A percentile compares a stretch with the other conserved stretches of the same genome.
Conservation (phyloP, 2,329 filamentous ascomycete species). For the Pseudogymnoascus sp. region DNA sequence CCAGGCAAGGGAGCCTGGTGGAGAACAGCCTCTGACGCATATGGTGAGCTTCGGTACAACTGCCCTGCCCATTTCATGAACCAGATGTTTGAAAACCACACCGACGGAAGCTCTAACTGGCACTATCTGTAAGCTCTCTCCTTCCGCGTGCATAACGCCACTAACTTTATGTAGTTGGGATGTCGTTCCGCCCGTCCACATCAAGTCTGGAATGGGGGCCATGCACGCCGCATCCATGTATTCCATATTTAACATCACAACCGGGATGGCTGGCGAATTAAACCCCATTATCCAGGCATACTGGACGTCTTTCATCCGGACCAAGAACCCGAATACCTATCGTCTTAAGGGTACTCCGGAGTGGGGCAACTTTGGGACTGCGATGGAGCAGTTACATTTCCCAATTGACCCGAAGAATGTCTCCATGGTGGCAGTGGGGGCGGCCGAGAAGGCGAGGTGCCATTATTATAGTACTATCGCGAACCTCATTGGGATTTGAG, state of each 20-base stretch:
- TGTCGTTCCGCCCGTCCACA: constrained; percentile 49
- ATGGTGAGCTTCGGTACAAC: constrained; percentile 58
- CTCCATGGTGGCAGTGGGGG: constrained; percentile 36
- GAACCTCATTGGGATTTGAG: neutral
- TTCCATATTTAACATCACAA: constrained; percentile 62
- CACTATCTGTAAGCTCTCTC: constrained; percentile 47
- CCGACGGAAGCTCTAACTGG: constrained; percentile 37
- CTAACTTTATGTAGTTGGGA: constrained; percentile 29
- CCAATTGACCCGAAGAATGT: constrained; percentile 32
- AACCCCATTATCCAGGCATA: constrained; percentile 58
- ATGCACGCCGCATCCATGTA: constrained; percentile 58
- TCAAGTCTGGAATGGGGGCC: constrained; percentile 50
- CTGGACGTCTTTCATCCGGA: constrained; percentile 65
- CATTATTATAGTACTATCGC: constrained; percentile 41
- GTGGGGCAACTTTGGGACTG: constrained; percentile 41
- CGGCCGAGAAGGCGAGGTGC: constrained; percentile 36
- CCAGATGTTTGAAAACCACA: constrained; percentile 11
- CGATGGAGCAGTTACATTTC: constrained; percentile 29
- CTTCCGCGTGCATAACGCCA: constrained; percentile 10
- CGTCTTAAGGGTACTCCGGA: constrained; percentile 37
- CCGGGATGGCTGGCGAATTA: constrained; percentile 44
- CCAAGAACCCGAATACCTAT: constrained; percentile 55
- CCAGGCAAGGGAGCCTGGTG: constrained; percentile 43
- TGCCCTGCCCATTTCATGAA: constrained; percentile 52
- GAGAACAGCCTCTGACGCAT: constrained; percentile 48